These are phyloP conservation scores for Arachnomyces sp. DNA, from an alignment of 2,329 filamentous ascomycete genomes.

Conservation along the genomic window DNA sequence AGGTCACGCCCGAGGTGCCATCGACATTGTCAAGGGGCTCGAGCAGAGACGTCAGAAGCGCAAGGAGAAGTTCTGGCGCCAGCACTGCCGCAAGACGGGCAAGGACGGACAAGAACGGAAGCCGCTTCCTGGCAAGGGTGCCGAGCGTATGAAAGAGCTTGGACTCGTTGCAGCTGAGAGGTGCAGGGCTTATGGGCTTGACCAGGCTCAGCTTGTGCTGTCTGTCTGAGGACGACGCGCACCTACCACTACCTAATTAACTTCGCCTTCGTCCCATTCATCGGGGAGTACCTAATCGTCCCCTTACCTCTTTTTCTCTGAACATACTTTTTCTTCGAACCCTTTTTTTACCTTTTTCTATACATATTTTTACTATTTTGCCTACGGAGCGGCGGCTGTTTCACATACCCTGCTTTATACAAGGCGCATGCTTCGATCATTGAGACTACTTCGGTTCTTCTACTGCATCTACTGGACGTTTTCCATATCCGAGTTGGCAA, in stretches of 20 bases:
- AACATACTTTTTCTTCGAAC: conserved; percentile 6
- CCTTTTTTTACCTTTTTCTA: conserved; percentile 17
- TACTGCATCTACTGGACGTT: too few relatives aligned
- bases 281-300: neutral
- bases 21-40: conserved; percentile 93
- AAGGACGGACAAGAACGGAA: conserved; percentile 58
- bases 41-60: conserved; percentile 90
- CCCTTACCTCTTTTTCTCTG: conserved; percentile 4
- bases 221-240: conserved; percentile 46
- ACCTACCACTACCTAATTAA: neutral
- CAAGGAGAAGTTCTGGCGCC: conserved; percentile 84
- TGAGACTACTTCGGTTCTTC: too few relatives aligned
- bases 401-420: conserved; percentile 20
- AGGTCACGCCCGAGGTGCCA: conserved; percentile 75
- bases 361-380: conserved; percentile 14
- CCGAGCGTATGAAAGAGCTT: conserved; percentile 86
- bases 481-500: too few relatives aligned
- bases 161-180: conserved; percentile 83
- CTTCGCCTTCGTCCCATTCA: neutral
- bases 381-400: too few relatives aligned
- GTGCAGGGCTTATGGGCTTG: conserved; percentile 56
- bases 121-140: conserved; percentile 74
- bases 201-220: conserved; percentile 56
- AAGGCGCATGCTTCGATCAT: too few relatives aligned
- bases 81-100: conserved; percentile 74